A percentile compares a stretch with the other conserved stretches of the same genome.
Conservation (phyloP, 2,329 filamentous ascomycete genomes). For the Sphaerulina musiva region DNA sequence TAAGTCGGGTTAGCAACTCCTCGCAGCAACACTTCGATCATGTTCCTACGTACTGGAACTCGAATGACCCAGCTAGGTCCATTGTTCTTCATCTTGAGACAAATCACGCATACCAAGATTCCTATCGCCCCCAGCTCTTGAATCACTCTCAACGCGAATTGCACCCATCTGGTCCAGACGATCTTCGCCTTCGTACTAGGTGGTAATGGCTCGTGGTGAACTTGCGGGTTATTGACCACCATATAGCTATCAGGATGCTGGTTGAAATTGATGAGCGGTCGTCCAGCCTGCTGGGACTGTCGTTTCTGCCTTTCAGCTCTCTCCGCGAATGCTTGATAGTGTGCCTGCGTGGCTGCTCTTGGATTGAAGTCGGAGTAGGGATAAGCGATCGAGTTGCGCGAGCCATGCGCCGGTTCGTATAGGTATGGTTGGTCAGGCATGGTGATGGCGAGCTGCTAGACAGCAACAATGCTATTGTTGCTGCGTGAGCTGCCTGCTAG, state of each 20-base stretch:
- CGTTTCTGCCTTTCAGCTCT: conserved; percentile 47
- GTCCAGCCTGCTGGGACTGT: conserved; percentile 63
- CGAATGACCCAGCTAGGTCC: conserved; percentile 25
- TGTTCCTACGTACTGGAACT: conserved; percentile 24
- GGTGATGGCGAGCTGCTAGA: conserved; percentile 5
- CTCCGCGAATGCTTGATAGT: conserved; percentile 49
- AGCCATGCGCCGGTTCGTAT: conserved; percentile 50
- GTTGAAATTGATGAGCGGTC: conserved; percentile 76
- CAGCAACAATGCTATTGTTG: conserved; percentile 11
- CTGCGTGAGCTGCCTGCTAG: conserved; percentile 7
- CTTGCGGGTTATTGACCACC: conserved; percentile 57
- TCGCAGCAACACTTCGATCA: conserved; percentile 22
- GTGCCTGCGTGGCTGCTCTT: conserved; percentile 75
- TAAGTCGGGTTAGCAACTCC: conserved; percentile 33
- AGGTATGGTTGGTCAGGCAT: conserved; percentile 57
- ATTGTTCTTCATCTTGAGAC: conserved; percentile 53
- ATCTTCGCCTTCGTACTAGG: conserved; percentile 64
- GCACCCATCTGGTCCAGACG: conserved; percentile 60
- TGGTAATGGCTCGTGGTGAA: conserved; percentile 60
- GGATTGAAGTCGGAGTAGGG: conserved; percentile 65
- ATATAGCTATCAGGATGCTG: conserved; percentile 72
- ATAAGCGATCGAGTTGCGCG: conserved; percentile 48
- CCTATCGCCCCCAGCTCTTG: conserved; percentile 65
- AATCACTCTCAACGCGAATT: conserved; percentile 61
- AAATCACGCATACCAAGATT: conserved; percentile 67